Evolutionary conservation across 2,329 filamentous ascomycete species (phyloP).

Genomic region (Hymenoscyphus fructigenus): DNA sequence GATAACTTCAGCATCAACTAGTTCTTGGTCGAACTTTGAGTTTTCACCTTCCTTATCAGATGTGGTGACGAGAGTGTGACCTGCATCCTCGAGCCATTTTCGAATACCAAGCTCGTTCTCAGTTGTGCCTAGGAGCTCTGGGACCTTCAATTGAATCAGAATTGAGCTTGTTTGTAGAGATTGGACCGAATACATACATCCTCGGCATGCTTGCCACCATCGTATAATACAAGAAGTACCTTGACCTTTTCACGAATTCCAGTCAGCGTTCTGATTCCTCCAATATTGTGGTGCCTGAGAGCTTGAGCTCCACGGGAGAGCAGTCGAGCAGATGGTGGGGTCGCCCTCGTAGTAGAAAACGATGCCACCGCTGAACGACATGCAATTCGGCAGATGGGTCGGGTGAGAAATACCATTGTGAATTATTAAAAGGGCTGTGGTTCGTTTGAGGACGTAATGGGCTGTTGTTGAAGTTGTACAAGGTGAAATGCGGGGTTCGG

Average conservation of each 20-base stretch:
- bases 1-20: constrained; percentile 96
- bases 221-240: constrained; percentile 91
- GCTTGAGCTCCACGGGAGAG: constrained; percentile 23
- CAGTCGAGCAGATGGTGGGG: constrained; percentile 19
- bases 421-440: constrained; percentile 11
- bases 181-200: constrained; percentile 48
- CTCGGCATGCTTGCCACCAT: constrained; percentile 81
- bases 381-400: constrained; percentile 32
- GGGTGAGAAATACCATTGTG: constrained; percentile 49
- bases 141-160: constrained; percentile 51
- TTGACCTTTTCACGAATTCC: constrained; percentile 67
- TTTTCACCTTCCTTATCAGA: constrained; percentile 95
- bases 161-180: constrained; percentile 13
- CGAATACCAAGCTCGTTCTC: constrained; percentile 98
- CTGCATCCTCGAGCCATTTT: constrained; percentile 96
- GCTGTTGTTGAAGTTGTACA: background rate
- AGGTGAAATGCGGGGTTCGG: constrained; percentile 8
- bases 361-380: constrained; percentile 21
- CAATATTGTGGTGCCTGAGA: constrained; percentile 27
- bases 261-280: constrained; percentile 37
- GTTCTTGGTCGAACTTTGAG: constrained; percentile 92
- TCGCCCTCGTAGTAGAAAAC: constrained; percentile 25
- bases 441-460: background rate
- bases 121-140: constrained; percentile 79
- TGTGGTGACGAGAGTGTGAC: constrained; percentile 94